Evolutionary conservation across 495 filamentous ascomycete species (phyloP).

Genomic region (Oidiodendron maius): DNA sequence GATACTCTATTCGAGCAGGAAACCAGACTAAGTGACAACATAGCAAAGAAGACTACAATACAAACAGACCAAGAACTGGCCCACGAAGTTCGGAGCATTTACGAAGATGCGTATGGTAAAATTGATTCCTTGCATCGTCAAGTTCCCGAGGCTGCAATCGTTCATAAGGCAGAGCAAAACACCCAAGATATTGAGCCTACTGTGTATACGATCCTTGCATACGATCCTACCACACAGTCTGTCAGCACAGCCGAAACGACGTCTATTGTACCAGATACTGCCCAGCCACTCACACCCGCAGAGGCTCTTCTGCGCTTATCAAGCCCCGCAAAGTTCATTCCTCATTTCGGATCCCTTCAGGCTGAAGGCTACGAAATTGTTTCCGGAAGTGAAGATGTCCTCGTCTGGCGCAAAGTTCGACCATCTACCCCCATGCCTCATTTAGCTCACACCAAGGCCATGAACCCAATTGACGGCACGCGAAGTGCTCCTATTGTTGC

Average conservation of each 20-base stretch:
- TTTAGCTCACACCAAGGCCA: conserved; percentile 13
- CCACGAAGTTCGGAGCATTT: conserved; percentile 35
- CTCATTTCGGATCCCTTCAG: conserved; percentile 58
- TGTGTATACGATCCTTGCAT: conserved; percentile 67
- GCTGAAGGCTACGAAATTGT: conserved; percentile 68
- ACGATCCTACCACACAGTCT: conserved; percentile 57
- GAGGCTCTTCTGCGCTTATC: conserved; percentile 63
- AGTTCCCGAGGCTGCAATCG: background rate
- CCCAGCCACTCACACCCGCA: conserved; percentile 43
- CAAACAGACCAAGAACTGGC: conserved; percentile 27
- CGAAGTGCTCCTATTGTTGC: conserved; percentile 20
- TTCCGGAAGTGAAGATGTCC: conserved; percentile 60
- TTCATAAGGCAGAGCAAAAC: background rate
- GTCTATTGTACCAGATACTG: conserved; percentile 43
- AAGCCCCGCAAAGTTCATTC: conserved; percentile 65
- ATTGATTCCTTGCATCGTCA: conserved; percentile 33
- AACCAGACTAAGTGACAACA: background rate
- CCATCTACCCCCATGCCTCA: conserved; percentile 18
- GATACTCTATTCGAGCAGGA: background rate
- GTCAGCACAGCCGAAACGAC: conserved; percentile 58
- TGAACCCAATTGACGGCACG: conserved; percentile 55
- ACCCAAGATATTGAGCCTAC: conserved; percentile 25
- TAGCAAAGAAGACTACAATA: conserved; percentile 11
- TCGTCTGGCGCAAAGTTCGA: conserved; percentile 63
- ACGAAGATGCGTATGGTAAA: conserved; percentile 38